These are phyloP conservation scores for Botrytis elliptica DNA, from an alignment of 2,329 filamentous ascomycete species.

Conservation along the genomic window DNA sequence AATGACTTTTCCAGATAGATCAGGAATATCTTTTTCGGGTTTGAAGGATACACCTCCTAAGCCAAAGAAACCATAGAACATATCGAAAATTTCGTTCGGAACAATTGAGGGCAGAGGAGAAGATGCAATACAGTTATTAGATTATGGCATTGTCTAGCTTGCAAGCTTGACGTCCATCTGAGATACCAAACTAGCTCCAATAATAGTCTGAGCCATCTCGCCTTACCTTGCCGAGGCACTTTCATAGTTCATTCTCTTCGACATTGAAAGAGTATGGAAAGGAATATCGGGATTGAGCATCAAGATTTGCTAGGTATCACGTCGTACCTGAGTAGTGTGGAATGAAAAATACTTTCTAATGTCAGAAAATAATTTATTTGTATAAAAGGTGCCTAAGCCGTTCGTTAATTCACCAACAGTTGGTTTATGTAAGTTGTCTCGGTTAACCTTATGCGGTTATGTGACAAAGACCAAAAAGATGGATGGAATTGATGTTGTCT, in stretches of 20 bases:
- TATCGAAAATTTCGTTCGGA: background rate
- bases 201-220: constrained; percentile 7
- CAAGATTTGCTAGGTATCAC: background rate
- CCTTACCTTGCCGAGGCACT: background rate
- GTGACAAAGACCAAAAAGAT: background rate
- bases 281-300: background rate
- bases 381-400: background rate
- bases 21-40: constrained; percentile 39
- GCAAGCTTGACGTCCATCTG: background rate
- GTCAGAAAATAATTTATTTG: background rate
- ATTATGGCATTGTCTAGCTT: background rate
- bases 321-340: background rate
- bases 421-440: background rate
- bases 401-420: background rate
- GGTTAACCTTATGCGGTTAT: background rate
- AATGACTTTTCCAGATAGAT: constrained; percentile 44
- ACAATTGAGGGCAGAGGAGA: background rate
- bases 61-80: constrained; percentile 15
- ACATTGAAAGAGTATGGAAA: background rate
- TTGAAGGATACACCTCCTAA: constrained; percentile 19
- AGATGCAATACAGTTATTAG: background rate
- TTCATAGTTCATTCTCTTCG: background rate
- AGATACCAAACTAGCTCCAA: background rate
- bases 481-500: background rate
- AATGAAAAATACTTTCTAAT: background rate